phyloP scores from a whole-genome alignment of 257 asterid species.

The Penstemon eatonii region DNA sequence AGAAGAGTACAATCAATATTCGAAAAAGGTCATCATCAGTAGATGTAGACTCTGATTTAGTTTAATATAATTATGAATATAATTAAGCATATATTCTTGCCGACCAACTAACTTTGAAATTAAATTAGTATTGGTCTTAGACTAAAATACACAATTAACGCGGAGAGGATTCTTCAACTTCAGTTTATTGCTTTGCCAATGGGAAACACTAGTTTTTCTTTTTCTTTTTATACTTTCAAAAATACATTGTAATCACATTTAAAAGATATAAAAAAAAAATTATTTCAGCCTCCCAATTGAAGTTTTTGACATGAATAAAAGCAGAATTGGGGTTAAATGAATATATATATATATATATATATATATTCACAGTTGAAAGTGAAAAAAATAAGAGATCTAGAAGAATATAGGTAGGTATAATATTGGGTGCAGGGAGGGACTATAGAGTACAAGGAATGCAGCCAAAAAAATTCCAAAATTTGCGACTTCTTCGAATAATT shows the following conservation, averaged over 20 bases:
- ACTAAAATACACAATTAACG: background rate
- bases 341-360: no score
- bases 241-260: no score
- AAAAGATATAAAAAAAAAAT: no score
- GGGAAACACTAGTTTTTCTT: background rate
- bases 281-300: background rate
- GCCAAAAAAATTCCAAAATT: constrained; percentile 48
- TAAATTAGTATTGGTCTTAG: background rate
- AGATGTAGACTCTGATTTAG: no score
- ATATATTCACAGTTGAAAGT: no score
- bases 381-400: background rate
- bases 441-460: constrained; percentile 41
- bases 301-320: background rate
- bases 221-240: no score
- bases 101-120: background rate
- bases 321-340: background rate
- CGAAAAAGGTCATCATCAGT: no score
- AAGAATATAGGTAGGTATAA: constrained; percentile 26
- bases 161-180: background rate
- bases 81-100: background rate
- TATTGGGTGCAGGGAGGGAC: background rate
- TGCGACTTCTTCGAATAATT: constrained; percentile 38
- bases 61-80: no score
- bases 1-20: no score
- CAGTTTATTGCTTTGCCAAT: background rate